Base-by-base conservation (phyloP, 73 alveolate species). In the Paramecium tetraurelia region DNA sequence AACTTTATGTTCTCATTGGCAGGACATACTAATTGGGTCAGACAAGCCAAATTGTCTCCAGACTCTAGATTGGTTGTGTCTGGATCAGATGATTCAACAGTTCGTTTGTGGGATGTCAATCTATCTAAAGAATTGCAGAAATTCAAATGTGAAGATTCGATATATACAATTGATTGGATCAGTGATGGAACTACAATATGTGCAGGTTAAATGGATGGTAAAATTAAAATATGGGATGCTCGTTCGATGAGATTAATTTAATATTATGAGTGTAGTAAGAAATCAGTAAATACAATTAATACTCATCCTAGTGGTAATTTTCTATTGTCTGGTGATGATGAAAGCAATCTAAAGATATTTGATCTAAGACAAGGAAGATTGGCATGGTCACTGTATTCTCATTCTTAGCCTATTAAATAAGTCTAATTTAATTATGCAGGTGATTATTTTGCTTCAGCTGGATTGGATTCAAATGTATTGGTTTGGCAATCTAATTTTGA, bases 1-100 rank as follows among this genome's bases (percentile, higher is more conserved):
- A 98, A 98, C 86, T 98, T 97, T 89, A 94, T 86, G 75, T 97
- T 95, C 68, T 96, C 99, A 16, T 94, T 96, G 59, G 96, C 94
- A 92, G 99, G 99, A 16, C 99, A 99, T 85, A 94, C 98, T 36
- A 98, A 99, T 92, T 99, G 99, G 99, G 98, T 98, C 38, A 90
- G 98, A 86, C 85, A 98, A 85, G 98, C 99, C 63, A 90, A 98
- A 75, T 97, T 98, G 86, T 96, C 99, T 35, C 99, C 99, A n/a
- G 99, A 98, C 93, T 92, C 98, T 75, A 90, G 99, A 93, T 93
- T 98, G 70, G 97, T 98, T 3, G 99, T 97, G 27, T 96, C 99
- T 57, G 99, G 99, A 46, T 95, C 98, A 31, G 99, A 98, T 89
- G 99, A 98, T 90, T 93, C 95, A 58, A 92, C 99, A 2, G 99